Base-by-base conservation (phyloP, 345 rosid species). In the Populus ilicifolia region DNA sequence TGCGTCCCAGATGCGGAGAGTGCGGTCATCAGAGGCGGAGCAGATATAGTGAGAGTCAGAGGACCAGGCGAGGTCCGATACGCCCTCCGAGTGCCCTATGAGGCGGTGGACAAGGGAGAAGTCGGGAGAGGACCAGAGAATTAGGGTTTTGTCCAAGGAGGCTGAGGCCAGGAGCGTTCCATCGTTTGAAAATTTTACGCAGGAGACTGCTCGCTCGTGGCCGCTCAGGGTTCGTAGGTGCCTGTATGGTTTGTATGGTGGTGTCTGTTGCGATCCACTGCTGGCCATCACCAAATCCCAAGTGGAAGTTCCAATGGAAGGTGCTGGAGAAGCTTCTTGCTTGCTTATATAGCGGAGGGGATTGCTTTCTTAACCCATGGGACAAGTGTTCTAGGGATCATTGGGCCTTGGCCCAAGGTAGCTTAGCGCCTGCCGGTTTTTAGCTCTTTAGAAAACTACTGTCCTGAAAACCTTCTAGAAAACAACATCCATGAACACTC, bases 1-100 rank as follows among this genome's bases (percentile, higher is more conserved):
- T 6, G 99, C 86, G 20, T 90, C 92, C 99, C 99, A 96, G 83
- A 96, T 96, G 76, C 99, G 99, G 79, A 96, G 90, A 72, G 98
- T 77, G 43, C 90, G 88, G 69, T 96, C 99, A 66, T 96, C 98
- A 43, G 99, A 93, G 64, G 97, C 97, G 65, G 99, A 93, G 83
- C 98, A 96, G 76, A 94, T 91, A 84, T 96, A 93, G 83, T 90
- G 99, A 38, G 98, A 92, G 78, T 96, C 96, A 7, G 92, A 91
- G 50, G 98, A 94, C 98, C 98, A 94, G 59, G 98, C 97, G 3
- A 94, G 84, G 87, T 94, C 98, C 8, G 91, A 90, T 71, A 93
- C 75, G 44, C 99, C 97, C 5, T 81, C 89, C 38, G 93, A 81
- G 88, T 93, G 98, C 67, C 99, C 99, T 46, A 83, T 82, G 54